phyloP scores from a whole-genome alignment of 306 rosid genomes.

The Dalbergia cochinchinensis region DNA sequence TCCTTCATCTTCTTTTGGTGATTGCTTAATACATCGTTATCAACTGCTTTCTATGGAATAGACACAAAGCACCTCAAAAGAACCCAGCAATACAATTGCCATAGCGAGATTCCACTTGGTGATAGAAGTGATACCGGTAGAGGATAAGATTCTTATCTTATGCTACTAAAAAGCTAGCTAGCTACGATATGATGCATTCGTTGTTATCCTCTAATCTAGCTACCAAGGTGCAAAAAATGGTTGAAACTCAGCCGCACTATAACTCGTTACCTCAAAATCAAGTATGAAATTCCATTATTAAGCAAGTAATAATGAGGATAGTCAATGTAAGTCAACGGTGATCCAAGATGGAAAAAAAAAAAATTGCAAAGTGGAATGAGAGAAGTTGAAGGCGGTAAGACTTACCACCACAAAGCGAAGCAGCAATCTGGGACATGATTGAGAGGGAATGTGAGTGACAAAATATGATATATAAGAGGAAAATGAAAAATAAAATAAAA shows the following conservation, averaged over 20 bases:
- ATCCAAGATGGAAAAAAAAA: too few species aligned
- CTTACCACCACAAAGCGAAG: slow-evolving; percentile 75
- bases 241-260: not conserved
- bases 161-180: not conserved
- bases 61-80: not conserved
- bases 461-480: not conserved
- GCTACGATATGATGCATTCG: not conserved
- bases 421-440: slow-evolving; percentile 78
- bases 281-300: not conserved
- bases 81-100: not conserved
- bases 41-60: not conserved
- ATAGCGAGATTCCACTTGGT: not conserved
- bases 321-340: slow-evolving; percentile 23
- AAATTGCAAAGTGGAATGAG: too few species aligned
- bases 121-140: not conserved
- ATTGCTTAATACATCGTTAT: not conserved
- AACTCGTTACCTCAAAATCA: not conserved
- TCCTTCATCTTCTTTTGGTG: not conserved
- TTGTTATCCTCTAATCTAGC: not conserved
- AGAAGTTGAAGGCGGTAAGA: not conserved
- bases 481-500: too few species aligned
- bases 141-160: not conserved
- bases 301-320: not conserved
- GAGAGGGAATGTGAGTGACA: slow-evolving; percentile 23
- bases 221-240: not conserved